phyloP scores from a whole-genome alignment of 164 flowering plant species.

The Tinospora cordifolia region DNA sequence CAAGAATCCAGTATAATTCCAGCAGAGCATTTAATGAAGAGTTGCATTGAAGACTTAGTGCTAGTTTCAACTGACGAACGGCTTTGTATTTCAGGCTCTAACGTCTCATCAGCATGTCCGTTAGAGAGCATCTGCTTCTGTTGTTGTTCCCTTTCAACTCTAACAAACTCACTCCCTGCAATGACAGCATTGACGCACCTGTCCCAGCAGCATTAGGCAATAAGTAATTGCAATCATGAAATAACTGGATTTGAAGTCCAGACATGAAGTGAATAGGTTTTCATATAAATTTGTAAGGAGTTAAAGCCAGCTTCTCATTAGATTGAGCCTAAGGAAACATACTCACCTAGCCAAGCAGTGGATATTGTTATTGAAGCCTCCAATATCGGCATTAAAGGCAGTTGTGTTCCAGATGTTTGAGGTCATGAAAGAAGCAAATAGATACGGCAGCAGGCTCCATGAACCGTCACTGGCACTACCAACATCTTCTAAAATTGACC shows the following conservation, averaged over 20 bases:
- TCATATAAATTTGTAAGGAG: not conserved
- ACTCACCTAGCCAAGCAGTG: slow-evolving; percentile 83
- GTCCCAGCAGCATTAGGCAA: slow-evolving; percentile 21
- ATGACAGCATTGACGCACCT: slow-evolving; percentile 90
- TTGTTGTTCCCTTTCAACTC: slow-evolving; percentile 72
- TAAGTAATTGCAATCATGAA: not conserved
- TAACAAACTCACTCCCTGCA: slow-evolving; percentile 79
- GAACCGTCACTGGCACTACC: slow-evolving; percentile 87
- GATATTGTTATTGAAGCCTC: slow-evolving; percentile 88
- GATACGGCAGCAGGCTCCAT: slow-evolving; percentile 79
- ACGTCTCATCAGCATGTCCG: slow-evolving; percentile 42
- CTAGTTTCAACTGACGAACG: slow-evolving; percentile 55
- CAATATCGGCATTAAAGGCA: slow-evolving; percentile 75
- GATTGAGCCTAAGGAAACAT: not conserved
- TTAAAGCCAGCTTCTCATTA: not conserved
- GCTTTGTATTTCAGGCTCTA: slow-evolving; percentile 46
- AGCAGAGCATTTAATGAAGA: slow-evolving; percentile 64
- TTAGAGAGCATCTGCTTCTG: slow-evolving; percentile 46
- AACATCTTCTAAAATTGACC: slow-evolving; percentile 68
- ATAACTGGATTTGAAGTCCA: not conserved
- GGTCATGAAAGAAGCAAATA: slow-evolving; percentile 78
- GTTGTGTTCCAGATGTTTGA: slow-evolving; percentile 79
- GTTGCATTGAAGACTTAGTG: slow-evolving; percentile 72
- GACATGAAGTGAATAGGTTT: not conserved
- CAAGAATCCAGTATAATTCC: slow-evolving; percentile 73